A percentile compares a stretch with the other conserved stretches of the same genome.
These are phyloP conservation scores for Alternaria sp. DNA, from an alignment of 2,329 filamentous ascomycete species.

Conservation along the genomic window DNA sequence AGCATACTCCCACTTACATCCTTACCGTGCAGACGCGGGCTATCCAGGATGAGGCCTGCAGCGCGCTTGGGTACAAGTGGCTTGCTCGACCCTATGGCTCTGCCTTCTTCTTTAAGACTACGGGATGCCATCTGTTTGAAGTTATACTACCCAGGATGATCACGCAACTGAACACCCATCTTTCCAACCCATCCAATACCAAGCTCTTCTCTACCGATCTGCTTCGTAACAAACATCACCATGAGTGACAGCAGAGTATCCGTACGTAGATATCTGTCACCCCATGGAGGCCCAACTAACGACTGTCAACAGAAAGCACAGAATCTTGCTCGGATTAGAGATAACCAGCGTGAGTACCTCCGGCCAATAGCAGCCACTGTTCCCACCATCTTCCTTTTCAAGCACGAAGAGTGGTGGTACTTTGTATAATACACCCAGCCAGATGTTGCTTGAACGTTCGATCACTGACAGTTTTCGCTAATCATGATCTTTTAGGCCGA, in stretches of 20 bases:
- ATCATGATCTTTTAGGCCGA: conserved; percentile 56
- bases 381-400: not conserved
- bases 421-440: not conserved
- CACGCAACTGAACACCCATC: conserved; percentile 21
- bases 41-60: conserved; percentile 27
- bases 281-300: conserved; percentile 11
- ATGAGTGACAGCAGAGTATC: conserved; percentile 42
- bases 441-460: not conserved
- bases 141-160: conserved; percentile 32
- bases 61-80: conserved; percentile 31
- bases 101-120: conserved; percentile 36
- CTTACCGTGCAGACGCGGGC: conserved; percentile 29
- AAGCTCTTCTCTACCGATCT: conserved; percentile 15
- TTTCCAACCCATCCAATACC: conserved; percentile 22
- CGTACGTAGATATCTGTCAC: conserved; percentile 19
- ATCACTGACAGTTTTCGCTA: conserved; percentile 7
- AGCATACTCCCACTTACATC: conserved; percentile 23
- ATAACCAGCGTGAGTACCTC: conserved; percentile 67
- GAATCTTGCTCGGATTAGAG: conserved; percentile 69
- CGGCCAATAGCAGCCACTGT: not conserved
- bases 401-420: not conserved
- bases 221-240: conserved; percentile 20
- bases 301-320: conserved; percentile 41
- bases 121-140: conserved; percentile 29
- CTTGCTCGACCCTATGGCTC: conserved; percentile 23